These are phyloP conservation scores for Erythrobasidium hasegawianum DNA, from an alignment of 1,284 basidiomycete species.

Conservation along the genomic window DNA sequence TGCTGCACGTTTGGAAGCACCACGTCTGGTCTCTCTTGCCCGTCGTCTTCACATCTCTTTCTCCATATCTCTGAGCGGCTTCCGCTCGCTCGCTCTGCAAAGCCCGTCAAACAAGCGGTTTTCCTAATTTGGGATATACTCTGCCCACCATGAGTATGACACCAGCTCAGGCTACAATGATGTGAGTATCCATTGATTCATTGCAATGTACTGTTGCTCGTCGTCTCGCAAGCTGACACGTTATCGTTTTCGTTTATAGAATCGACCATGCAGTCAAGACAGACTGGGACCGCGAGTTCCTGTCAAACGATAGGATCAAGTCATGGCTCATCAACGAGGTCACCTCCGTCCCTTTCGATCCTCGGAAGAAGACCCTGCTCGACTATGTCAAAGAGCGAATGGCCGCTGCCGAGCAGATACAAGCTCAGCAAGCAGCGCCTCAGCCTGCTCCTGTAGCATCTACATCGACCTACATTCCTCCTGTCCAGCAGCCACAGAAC, in stretches of 20 bases:
- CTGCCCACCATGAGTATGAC: no score
- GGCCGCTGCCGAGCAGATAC: conserved; percentile 16
- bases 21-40: no score
- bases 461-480: background rate
- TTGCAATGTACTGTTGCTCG: no score
- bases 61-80: no score
- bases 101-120: no score
- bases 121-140: no score
- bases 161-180: background rate
- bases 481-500: no score
- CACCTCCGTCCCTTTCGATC: conserved; percentile 22
- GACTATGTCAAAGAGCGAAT: conserved; percentile 33
- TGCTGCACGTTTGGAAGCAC: no score
- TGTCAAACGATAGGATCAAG: conserved; percentile 21
- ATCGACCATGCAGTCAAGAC: conserved; percentile 15
- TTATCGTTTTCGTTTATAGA: background rate
- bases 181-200: background rate
- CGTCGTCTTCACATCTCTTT: no score
- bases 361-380: conserved; percentile 11
- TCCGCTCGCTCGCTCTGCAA: no score
- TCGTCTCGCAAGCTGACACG: background rate
- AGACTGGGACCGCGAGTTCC: conserved; percentile 27
- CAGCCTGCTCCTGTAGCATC: background rate
- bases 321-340: conserved; percentile 24
- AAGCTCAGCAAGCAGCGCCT: conserved; percentile 14